These are phyloP conservation scores for Aspergillus carlsbadensis DNA, from an alignment of 495 filamentous ascomycete species.

Conservation along the genomic window DNA sequence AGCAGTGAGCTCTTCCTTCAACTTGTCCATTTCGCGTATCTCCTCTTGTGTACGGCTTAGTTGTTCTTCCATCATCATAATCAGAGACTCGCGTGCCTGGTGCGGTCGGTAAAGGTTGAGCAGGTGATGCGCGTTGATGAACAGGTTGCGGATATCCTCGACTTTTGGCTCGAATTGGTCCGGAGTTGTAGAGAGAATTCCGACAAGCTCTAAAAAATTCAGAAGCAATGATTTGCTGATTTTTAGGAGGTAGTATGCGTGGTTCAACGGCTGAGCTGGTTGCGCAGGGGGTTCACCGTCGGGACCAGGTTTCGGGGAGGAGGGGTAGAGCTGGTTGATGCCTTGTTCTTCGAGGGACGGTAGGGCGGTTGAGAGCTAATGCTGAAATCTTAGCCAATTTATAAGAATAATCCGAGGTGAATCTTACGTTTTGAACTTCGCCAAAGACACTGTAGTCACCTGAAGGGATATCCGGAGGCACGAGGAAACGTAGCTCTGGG, in stretches of 20 bases:
- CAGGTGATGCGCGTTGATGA: slow-evolving; percentile 85
- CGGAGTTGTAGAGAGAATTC: slow-evolving; percentile 64
- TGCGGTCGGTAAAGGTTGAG: slow-evolving; percentile 95
- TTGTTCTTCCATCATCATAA: slow-evolving; percentile 89
- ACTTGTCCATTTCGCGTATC: slow-evolving; percentile 69
- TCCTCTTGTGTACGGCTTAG: slow-evolving; percentile 72
- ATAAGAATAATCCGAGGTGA: neutral
- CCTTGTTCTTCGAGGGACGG: slow-evolving; percentile 66
- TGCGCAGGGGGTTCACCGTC: slow-evolving; percentile 38
- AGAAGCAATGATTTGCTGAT: slow-evolving; percentile 79
- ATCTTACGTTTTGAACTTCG: slow-evolving; percentile 58
- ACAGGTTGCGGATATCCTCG: slow-evolving; percentile 70
- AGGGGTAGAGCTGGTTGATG: slow-evolving; percentile 68
- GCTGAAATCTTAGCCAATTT: neutral
- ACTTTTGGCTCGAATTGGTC: slow-evolving; percentile 62
- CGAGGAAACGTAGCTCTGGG: slow-evolving; percentile 70
- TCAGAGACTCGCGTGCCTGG: slow-evolving; percentile 88
- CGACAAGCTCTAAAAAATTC: slow-evolving; percentile 79
- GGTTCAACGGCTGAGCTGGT: slow-evolving; percentile 53
- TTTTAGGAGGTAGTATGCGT: slow-evolving; percentile 71
- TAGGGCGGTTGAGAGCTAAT: slow-evolving; percentile 57
- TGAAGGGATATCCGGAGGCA: slow-evolving; percentile 75
- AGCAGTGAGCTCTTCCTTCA: slow-evolving; percentile 69
- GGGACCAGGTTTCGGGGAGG: slow-evolving; percentile 39
- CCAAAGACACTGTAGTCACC: slow-evolving; percentile 74